Base-by-base conservation (phyloP, 495 filamentous ascomycete species). In the Neurospora africana region DNA sequence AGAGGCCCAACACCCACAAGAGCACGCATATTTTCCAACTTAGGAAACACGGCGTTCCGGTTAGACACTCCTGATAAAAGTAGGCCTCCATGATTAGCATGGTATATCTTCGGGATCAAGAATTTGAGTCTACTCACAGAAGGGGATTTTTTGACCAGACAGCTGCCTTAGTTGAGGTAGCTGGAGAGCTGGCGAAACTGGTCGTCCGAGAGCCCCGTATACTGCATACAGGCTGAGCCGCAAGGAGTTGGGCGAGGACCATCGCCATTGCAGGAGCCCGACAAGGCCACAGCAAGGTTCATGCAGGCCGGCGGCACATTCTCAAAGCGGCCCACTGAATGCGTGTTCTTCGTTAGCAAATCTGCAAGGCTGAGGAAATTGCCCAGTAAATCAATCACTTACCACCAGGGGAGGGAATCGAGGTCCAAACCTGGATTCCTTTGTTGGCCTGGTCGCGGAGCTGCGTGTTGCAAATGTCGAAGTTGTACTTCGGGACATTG, bases 271-370 rank as follows among this genome's bases (percentile, higher is more conserved):
- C 73, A 75, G 44, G 73, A 70, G 58, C 73, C 75, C 23, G 72
- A 69, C n/a, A 77, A 37, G 27, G 72, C 40, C 7, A 69, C 72
- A 41, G 44, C 70, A 39, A 75, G 68, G 23, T 75, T 73, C 73
- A 77, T 77, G 70, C 75, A 77, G n/a, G 72, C 71, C 2, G 70
- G 71, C 15, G 75, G 75, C 15, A 77, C 68, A 10, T 74, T 72
- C 15, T 75, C 70, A 37, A 77, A 75, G n/a, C 65, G 15, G 15
- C 47, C 73, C 8, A 44, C 73, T 75, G 68, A 1, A 33, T 37
- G 9, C 10, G 30, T 9, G 17, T 33, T 65, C 33, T 30, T 68
- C 61, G 61, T 68, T 68, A 68, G 23, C 33, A 27, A 68, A 3
- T 0, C 5, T 27, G 21, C 23, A 1, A 68, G 33, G 13, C 11